These are phyloP conservation scores for Talaromyces proteolyticus DNA, from an alignment of 495 filamentous ascomycete species.

Conservation along the genomic window DNA sequence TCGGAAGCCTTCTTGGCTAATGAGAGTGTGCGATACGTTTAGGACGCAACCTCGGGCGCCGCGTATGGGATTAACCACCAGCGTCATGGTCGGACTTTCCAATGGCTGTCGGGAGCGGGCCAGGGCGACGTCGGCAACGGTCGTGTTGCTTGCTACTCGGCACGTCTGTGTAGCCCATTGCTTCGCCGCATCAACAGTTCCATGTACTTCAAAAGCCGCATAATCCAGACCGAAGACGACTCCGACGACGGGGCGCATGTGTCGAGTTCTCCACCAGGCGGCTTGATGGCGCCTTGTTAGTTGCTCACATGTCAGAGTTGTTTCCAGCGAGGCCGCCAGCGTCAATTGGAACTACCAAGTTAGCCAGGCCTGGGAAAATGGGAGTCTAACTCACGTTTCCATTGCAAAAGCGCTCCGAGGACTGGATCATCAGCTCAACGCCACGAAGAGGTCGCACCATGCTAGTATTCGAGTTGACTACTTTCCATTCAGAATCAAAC, in stretches of 20 bases:
- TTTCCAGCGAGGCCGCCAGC: background rate
- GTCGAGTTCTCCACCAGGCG: background rate
- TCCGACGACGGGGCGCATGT: background rate
- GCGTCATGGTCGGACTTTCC: background rate
- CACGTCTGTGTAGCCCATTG: background rate
- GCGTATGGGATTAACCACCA: background rate
- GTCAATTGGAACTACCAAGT: background rate
- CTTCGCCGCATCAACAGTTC: background rate
- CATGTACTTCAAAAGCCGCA: background rate
- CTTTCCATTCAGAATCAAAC: background rate
- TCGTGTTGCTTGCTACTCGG: background rate
- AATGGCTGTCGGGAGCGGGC: background rate
- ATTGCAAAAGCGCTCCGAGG: background rate
- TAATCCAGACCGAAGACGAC: background rate
- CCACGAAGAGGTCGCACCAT: background rate
- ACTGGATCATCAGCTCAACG: background rate
- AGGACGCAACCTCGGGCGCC: background rate
- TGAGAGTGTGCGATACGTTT: background rate
- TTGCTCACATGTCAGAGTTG: background rate
- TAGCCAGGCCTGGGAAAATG: background rate
- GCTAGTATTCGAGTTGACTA: background rate
- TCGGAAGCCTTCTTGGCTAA: background rate
- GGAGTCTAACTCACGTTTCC: background rate
- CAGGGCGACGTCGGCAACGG: background rate
- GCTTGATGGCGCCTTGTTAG: background rate